Evolutionary conservation across 129 eudicot species (phyloP).

Genomic region (Flaveria robusta): DNA sequence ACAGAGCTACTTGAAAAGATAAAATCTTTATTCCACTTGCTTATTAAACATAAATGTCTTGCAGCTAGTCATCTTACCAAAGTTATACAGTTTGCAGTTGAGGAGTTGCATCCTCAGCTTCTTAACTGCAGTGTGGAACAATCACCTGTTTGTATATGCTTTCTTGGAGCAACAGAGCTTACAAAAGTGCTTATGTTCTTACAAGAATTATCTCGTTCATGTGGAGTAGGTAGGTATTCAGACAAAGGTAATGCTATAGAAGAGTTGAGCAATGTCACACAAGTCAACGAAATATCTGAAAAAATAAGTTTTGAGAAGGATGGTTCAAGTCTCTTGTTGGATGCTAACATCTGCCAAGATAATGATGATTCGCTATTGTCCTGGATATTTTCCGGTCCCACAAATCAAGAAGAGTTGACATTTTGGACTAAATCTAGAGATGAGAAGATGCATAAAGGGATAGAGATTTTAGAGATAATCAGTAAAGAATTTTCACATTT

Average conservation of each 20-base stretch:
- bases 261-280: conserved; percentile 34
- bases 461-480: conserved; percentile 55
- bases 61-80: conserved; percentile 75
- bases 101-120: conserved; percentile 77
- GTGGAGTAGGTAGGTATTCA: conserved; percentile 68
- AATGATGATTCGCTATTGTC: conserved; percentile 71
- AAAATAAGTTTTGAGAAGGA: conserved; percentile 58
- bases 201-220: conserved; percentile 75
- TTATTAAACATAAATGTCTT: conserved; percentile 69
- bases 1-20: conserved; percentile 81
- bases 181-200: conserved; percentile 64
- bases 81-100: conserved; percentile 77
- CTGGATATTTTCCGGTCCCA: conserved; percentile 76
- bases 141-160: conserved; percentile 88
- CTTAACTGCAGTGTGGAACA: conserved; percentile 61
- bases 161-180: conserved; percentile 74
- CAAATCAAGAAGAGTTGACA: conserved; percentile 66
- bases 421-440: conserved; percentile 58
- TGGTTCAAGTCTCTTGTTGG: conserved; percentile 61
- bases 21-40: conserved; percentile 54
- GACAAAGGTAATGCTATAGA: conserved; percentile 57
- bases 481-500: conserved; percentile 70
- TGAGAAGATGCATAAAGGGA: conserved; percentile 69
- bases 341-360: conserved; percentile 32
- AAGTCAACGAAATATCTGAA: conserved; percentile 43